phyloP scores from a whole-genome alignment of 495 filamentous ascomycete genomes.

The Penicillium dipodomyicola region DNA sequence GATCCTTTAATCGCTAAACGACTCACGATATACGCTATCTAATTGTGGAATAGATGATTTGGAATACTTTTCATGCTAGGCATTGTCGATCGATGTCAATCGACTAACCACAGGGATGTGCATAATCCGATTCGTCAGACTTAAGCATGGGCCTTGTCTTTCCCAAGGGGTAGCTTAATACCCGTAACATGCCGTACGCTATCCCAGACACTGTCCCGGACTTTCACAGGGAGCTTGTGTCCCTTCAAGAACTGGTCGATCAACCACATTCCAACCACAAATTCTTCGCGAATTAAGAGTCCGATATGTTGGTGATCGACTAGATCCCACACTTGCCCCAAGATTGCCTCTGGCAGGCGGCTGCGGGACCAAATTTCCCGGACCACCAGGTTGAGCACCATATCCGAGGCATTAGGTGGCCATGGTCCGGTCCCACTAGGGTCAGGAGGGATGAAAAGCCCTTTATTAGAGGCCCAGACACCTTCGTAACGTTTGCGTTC shows the following conservation, averaged over 20 bases:
- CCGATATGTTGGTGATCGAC: conserved; percentile 67
- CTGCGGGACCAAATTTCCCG: conserved; percentile 85
- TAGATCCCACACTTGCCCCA: conserved; percentile 82
- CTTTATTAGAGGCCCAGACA: conserved; percentile 92
- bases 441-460: conserved; percentile 49
- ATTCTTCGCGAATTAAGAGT: conserved; percentile 70
- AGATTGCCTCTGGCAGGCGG: conserved; percentile 60
- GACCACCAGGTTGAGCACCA: conserved; percentile 75
- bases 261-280: conserved; percentile 94
- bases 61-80: neutral
- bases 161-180: conserved; percentile 30
- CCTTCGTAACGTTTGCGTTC: conserved; percentile 94
- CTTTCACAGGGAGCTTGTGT: conserved; percentile 76
- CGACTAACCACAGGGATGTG: neutral
- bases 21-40: neutral
- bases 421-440: conserved; percentile 15
- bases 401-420: conserved; percentile 40
- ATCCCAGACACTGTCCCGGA: conserved; percentile 81
- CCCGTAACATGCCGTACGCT: conserved; percentile 65
- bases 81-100: neutral
- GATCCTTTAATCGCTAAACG: neutral
- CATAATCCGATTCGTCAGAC: neutral
- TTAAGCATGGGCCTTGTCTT: conserved; percentile 11
- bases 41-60: neutral
- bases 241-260: conserved; percentile 88